Evolutionary conservation across 2,329 filamentous ascomycete genomes (phyloP), one percentile per base, ranked within the genome.

Genomic region (Ascochyta viciae-villosae): DNA sequence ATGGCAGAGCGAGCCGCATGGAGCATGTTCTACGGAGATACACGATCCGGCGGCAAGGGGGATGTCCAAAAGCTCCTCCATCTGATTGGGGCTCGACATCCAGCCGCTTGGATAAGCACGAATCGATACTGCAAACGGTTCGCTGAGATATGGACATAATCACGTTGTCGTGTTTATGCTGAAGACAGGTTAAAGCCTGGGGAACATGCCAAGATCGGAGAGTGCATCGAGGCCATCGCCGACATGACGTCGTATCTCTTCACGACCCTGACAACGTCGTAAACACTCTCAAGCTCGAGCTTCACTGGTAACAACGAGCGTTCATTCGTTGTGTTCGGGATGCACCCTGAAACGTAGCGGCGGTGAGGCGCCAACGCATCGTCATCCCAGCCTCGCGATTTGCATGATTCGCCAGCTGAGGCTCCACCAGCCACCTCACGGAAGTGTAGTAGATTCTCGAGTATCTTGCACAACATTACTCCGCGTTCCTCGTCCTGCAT

Each of bases 351-450:
- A 44, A 46, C 45, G 48, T 50, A 50, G 50, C 57, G 61, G 58
- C 63, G 59, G 60, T 66, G 64, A 65, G 53, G 49, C 57, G 65
- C 65, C 63, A 69, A 61, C 64, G 54, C 71, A 74, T 62, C 62
- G 42, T 59, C 61, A 65, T 67, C 65, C 72, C 72, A 74, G 67
- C 72, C 72, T 63, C 71, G 68, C 61, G 54, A 72, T 64, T 74
- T 71, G 62, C 59, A 55, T 63, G 60, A 67, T 60, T 63, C 50
- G 59, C 50, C 45, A 47, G 24, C 43, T 50, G 46, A 57, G 54
- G 60, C 54, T 61, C 58, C 60, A 61, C 72, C 71, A 74, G 66
- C 72, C 71, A 72, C 72, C 68, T 64, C 58, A 61, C 22, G 29
- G 43, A 44, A 50, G 52, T 39, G 43, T 45, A 38, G 47, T 52